These are phyloP conservation scores for Tetrahymena malaccensis DNA, from an alignment of 73 alveolate genomes.

Conservation along the genomic window DNA sequence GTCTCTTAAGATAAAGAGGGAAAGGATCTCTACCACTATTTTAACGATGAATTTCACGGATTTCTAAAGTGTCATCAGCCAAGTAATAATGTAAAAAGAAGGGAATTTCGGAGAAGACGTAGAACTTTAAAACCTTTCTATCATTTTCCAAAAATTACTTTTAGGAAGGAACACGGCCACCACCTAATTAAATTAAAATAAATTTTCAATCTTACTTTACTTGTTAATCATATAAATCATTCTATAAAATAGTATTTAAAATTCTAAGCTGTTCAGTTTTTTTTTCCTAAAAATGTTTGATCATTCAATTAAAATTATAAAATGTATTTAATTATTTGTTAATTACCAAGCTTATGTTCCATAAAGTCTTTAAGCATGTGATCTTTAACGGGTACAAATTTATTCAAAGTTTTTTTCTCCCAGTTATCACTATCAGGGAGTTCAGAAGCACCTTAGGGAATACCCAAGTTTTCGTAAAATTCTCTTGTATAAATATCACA, in stretches of 20 bases:
- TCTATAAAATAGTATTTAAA: too few relatives aligned
- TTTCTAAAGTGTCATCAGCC: conserved; percentile 94
- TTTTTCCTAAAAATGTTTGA: too few relatives aligned
- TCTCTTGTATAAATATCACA: conserved; percentile 85
- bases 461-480: conserved; percentile 62
- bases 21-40: conserved; percentile 88
- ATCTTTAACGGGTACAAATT: conserved; percentile 44
- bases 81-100: conserved; percentile 79
- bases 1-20: conserved; percentile 79
- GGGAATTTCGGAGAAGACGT: conserved; percentile 64
- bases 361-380: conserved; percentile 74
- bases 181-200: conserved; percentile 44
- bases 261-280: too few relatives aligned
- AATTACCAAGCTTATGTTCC: conserved; percentile 59
- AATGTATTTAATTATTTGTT: neutral
- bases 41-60: conserved; percentile 80
- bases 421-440: conserved; percentile 49
- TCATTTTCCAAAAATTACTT: conserved; percentile 90
- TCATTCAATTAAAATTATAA: neutral
- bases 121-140: conserved; percentile 82
- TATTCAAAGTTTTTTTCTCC: conserved; percentile 7
- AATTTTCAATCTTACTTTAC: neutral
- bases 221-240: too few relatives aligned
- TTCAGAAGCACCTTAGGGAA: conserved; percentile 42
- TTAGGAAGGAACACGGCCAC: conserved; percentile 74